Evolutionary conservation across 129 eudicot genomes (phyloP), one percentile per base, ranked within the genome.

Genomic region (Pseudognaphalium luteoalbum): DNA sequence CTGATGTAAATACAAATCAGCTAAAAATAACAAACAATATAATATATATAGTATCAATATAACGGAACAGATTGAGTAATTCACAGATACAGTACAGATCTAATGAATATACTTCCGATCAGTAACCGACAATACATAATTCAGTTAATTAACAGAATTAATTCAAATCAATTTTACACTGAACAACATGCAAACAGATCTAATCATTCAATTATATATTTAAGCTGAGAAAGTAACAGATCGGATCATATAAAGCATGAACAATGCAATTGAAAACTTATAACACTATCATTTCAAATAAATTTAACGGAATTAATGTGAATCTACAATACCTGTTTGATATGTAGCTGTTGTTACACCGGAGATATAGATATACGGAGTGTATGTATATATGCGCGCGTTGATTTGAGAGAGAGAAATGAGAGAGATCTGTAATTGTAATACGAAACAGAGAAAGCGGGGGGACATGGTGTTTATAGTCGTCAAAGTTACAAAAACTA

Each of bases 381-480:
- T 14, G 54, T 47, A 47, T 14, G 51, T 42, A 34, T 16, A 10
- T 51, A 70, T 52, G 58, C 56, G 63, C 59, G 81, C 81, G 75
- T 68, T 76, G 74, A 67, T 76, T 77, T 56, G 35, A 54, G 70
- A 75, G 58, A 67, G 65, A 60, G 66, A 66, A 62, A 67, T 60
- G 69, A 30, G 71, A 76, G 61, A 74, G 88, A 85, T 77, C 81
- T 74, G 78, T 7, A 47, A 47, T 47, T 47, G 54, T 47, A 64
- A 64, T 30, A 37, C 17, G 62, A 81, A 71, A 19, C 81, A 19
- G 16, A 76, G 71, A 52, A 72, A 82, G 87, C 87, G 82, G 85
- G 82, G 85, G 85, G 54, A 83, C 68, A 69, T 73, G 54, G 51
- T 14, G 42, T 86, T 42, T 77, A 77, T 82, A 86, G 80, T 62